Percentiles rank a stretch among this genome's conserved stretches.
Evolutionary conservation across 1,284 basidiomycete species (phyloP).

Genomic region (Ganoderma resinaceum): DNA sequence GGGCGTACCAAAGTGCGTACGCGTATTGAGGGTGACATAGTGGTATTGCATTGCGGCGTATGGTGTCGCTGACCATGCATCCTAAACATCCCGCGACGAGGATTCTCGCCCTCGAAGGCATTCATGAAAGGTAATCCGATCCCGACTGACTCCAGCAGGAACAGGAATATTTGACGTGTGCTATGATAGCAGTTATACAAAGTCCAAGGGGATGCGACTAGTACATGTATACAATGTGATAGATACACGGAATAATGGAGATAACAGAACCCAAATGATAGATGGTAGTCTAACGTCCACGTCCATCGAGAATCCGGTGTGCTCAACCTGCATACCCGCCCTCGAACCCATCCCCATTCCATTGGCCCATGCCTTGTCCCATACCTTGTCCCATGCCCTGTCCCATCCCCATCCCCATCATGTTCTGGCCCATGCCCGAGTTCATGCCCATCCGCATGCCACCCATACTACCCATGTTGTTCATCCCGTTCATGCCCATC

Average conservation of each 20-base stretch:
- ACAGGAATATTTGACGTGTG: neutral
- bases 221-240: neutral
- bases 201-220: neutral
- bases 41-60: neutral
- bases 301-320: neutral
- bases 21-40: neutral
- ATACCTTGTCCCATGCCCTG: constrained; percentile 32
- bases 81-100: neutral
- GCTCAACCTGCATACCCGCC: constrained; percentile 27
- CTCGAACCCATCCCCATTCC: constrained; percentile 35
- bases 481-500: constrained; percentile 43
- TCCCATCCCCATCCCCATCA: constrained; percentile 33
- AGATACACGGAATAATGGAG: neutral
- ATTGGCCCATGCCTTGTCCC: constrained; percentile 32
- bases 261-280: neutral
- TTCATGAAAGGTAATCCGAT: too few species aligned
- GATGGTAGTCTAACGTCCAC: neutral
- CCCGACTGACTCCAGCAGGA: too few species aligned
- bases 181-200: neutral
- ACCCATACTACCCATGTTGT: constrained; percentile 51
- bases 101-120: neutral
- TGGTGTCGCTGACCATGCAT: neutral
- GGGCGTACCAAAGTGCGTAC: neutral
- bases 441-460: constrained; percentile 39
- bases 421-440: constrained; percentile 28